These are phyloP conservation scores for Coemansia sp. DNA, from an alignment of 192 early-diverging fungal species.

Conservation along the genomic window DNA sequence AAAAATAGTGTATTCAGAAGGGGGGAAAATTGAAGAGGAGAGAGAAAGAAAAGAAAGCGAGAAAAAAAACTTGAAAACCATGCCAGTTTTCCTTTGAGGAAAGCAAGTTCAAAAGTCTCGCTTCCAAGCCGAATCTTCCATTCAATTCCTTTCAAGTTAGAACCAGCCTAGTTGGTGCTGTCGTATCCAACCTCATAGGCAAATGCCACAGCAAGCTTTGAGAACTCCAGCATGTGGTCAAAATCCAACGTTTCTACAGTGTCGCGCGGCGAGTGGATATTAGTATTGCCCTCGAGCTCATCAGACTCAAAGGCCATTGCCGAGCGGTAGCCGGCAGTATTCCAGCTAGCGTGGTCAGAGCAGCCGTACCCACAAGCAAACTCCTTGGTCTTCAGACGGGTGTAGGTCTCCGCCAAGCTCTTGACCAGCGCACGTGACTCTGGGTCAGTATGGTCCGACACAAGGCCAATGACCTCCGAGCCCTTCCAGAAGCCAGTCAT, in stretches of 20 bases:
- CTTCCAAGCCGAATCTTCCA: no score
- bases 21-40: not conserved
- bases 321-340: constrained; percentile 80
- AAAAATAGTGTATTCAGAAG: not conserved
- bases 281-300: constrained; percentile 69
- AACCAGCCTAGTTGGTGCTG: not conserved
- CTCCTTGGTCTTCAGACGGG: constrained; percentile 61
- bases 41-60: not conserved
- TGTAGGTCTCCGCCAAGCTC: constrained; percentile 63
- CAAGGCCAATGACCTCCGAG: constrained; percentile 71
- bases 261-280: constrained; percentile 84
- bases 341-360: constrained; percentile 93
- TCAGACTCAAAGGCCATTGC: constrained; percentile 81
- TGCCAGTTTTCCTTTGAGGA: not conserved
- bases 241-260: constrained; percentile 74
- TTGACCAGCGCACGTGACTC: constrained; percentile 58
- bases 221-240: constrained; percentile 87
- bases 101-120: not conserved
- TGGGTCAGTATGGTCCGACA: constrained; percentile 77
- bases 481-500: constrained; percentile 89
- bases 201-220: constrained; percentile 80
- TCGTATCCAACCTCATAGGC: constrained; percentile 72
- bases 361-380: constrained; percentile 88
- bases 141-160: not conserved
- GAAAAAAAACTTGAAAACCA: not conserved